These are phyloP conservation scores for Backusella liffmaniae DNA, from an alignment of 192 early-diverging fungal genomes.

Conservation along the genomic window DNA sequence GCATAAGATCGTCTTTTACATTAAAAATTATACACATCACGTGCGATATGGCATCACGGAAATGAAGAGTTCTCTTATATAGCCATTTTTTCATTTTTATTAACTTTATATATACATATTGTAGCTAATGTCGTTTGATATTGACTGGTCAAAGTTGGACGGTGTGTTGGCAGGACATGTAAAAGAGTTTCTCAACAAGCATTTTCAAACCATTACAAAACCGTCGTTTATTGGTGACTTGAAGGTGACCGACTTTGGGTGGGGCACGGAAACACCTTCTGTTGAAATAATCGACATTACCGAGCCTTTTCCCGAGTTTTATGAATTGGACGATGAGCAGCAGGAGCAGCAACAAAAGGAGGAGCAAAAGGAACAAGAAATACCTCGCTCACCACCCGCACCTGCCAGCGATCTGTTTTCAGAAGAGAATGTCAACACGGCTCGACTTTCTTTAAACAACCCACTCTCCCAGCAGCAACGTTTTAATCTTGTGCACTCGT, in stretches of 20 bases:
- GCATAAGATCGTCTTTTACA: too few relatives aligned
- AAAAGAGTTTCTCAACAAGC: conserved; percentile 62
- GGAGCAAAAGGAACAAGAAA: background rate
- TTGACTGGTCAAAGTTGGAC: conserved; percentile 71
- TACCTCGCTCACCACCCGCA: background rate
- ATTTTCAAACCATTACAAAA: conserved; percentile 59
- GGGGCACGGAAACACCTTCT: conserved; percentile 66
- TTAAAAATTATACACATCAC: too few relatives aligned
- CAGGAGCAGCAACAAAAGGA: background rate
- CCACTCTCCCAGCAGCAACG: conserved; percentile 27
- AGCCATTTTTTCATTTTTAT: too few relatives aligned
- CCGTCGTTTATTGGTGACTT: conserved; percentile 74
- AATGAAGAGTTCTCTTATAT: too few relatives aligned
- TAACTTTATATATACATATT: too few relatives aligned
- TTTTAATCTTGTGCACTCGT: conserved; percentile 26
- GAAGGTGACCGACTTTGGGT: conserved; percentile 61
- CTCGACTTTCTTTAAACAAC: background rate
- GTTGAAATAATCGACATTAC: conserved; percentile 72
- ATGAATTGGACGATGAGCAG: conserved; percentile 55
- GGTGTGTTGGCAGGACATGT: conserved; percentile 60
- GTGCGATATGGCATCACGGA: too few relatives aligned
- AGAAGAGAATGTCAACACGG: conserved; percentile 21
- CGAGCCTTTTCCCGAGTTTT: conserved; percentile 77
- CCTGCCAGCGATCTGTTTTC: conserved; percentile 10
- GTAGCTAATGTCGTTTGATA: conserved; percentile 62